These are phyloP conservation scores for Cardiospermum halicacabum DNA, from an alignment of 345 rosid species.

Conservation along the genomic window DNA sequence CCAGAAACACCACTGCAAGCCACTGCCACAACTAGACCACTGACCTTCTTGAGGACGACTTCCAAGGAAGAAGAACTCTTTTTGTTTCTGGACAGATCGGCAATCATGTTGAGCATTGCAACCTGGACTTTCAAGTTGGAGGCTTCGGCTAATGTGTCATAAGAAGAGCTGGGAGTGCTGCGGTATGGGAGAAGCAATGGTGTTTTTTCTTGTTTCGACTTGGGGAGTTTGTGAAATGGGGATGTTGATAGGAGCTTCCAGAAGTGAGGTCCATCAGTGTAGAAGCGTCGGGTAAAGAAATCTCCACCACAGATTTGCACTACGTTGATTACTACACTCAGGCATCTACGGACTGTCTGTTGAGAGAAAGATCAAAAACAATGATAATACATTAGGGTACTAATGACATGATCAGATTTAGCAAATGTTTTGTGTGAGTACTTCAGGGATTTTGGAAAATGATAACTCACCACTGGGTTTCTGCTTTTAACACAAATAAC, in stretches of 20 bases:
- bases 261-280: slow-evolving; percentile 59
- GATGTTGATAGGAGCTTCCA: slow-evolving; percentile 80
- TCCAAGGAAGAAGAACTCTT: slow-evolving; percentile 67
- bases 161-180: slow-evolving; percentile 31
- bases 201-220: slow-evolving; percentile 39
- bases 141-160: slow-evolving; percentile 56
- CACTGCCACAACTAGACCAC: slow-evolving; percentile 80
- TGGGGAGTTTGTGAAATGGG: slow-evolving; percentile 48
- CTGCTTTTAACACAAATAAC: slow-evolving; percentile 58
- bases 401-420: background rate
- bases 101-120: slow-evolving; percentile 75
- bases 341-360: slow-evolving; percentile 68
- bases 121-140: slow-evolving; percentile 77
- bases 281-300: slow-evolving; percentile 90
- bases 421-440: background rate
- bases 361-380: slow-evolving; percentile 6
- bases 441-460: background rate
- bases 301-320: slow-evolving; percentile 85
- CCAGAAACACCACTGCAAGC: slow-evolving; percentile 71
- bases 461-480: slow-evolving; percentile 51
- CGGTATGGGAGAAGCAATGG: slow-evolving; percentile 78
- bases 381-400: slow-evolving; percentile 9
- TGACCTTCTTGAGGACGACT: slow-evolving; percentile 71
- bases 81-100: slow-evolving; percentile 52
- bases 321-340: slow-evolving; percentile 44